A percentile compares a stretch with the other conserved stretches of the same genome.
These are phyloP conservation scores for Tetrahymena elliotti DNA, from an alignment of 73 alveolate species.

Conservation along the genomic window DNA sequence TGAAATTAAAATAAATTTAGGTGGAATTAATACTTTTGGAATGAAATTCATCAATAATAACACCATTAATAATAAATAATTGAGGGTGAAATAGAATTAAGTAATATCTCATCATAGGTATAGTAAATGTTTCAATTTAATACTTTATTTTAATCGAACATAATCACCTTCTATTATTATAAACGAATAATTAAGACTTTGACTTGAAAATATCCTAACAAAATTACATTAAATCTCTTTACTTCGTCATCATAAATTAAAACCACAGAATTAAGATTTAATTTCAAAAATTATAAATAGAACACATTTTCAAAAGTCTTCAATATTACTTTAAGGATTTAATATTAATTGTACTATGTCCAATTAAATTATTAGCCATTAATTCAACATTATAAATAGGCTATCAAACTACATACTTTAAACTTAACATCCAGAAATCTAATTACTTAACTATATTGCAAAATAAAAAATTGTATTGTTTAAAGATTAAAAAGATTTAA, in stretches of 20 bases:
- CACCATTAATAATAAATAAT: not conserved
- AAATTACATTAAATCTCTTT: not conserved
- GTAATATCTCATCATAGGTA: not conserved
- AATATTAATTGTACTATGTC: not conserved
- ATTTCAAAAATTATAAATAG: not conserved
- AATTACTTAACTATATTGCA: no score
- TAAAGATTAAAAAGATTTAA: no score
- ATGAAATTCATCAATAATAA: not conserved
- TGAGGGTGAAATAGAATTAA: not conserved
- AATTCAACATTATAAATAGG: no score
- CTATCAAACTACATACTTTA: no score
- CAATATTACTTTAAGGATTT: not conserved
- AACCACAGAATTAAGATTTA: not conserved
- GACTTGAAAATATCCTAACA: not conserved
- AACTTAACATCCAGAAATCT: no score
- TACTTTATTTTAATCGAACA: not conserved
- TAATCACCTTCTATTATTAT: not conserved
- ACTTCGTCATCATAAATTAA: not conserved
- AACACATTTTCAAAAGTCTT: not conserved
- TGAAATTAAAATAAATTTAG: no score
- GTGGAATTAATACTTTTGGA: not conserved
- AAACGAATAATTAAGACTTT: not conserved
- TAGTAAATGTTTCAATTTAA: not conserved
- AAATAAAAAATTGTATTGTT: no score
- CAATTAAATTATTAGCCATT: no score